A percentile compares a stretch with the other conserved stretches of the same genome.
Conservation (phyloP, 768 basidiomycete species). For the Panus rudis region DNA sequence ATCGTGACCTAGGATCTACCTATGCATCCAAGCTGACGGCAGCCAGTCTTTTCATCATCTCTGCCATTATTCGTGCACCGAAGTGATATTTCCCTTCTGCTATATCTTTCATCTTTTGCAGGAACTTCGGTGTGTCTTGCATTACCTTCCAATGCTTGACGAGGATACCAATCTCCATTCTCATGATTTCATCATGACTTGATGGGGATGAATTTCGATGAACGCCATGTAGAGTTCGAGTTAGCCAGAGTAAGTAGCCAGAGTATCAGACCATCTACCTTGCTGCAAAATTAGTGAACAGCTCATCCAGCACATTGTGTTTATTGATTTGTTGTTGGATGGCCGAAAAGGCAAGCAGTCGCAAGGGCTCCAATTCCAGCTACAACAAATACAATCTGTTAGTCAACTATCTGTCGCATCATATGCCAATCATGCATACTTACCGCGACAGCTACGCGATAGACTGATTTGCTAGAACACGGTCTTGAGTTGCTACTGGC, state of each 20-base stretch:
- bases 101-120: slow-evolving; percentile 8
- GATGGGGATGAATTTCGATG: not conserved
- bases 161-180: slow-evolving; percentile 8
- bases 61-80: no score
- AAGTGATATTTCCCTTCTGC: not conserved
- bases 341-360: slow-evolving; percentile 6
- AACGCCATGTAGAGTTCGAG: no score
- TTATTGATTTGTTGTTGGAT: slow-evolving; percentile 5
- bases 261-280: slow-evolving; percentile 1
- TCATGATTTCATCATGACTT: slow-evolving; percentile 10
- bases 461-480: slow-evolving; percentile 6
- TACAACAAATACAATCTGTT: not conserved
- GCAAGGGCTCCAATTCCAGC: slow-evolving; percentile 6
- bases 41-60: no score
- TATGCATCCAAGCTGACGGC: no score
- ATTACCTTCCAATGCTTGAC: slow-evolving; percentile 10
- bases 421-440: not conserved
- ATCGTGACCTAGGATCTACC: no score
- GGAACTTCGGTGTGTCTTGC: slow-evolving; percentile 2
- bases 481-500: slow-evolving; percentile 3
- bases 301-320: slow-evolving; percentile 8
- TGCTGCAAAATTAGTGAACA: slow-evolving; percentile 12
- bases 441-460: slow-evolving; percentile 7
- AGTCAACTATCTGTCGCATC: not conserved
- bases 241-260: not conserved